A percentile compares a stretch with the other conserved stretches of the same genome.
phyloP scores from a whole-genome alignment of 495 filamentous ascomycete species.

The Aspergillus bridgeri region DNA sequence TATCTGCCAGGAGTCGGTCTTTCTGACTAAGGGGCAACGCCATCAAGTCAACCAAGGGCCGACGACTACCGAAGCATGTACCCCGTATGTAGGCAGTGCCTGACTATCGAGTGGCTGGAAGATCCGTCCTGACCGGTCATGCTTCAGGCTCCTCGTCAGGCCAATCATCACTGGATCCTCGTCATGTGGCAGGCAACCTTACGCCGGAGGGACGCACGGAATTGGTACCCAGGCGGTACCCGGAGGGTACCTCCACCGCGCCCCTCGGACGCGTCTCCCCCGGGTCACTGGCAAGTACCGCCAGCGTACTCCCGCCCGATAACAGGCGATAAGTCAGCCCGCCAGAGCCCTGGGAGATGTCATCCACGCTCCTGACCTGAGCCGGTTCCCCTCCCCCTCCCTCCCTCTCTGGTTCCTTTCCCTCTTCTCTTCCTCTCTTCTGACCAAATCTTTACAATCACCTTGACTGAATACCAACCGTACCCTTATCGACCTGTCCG shows the following conservation, averaged over 20 bases:
- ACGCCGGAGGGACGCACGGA: no score
- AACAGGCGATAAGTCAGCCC: constrained; percentile 3
- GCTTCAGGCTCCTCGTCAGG: neutral
- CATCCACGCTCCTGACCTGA: constrained; percentile 27
- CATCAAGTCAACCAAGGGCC: no score
- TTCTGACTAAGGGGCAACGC: no score
- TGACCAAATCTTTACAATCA: constrained; percentile 1
- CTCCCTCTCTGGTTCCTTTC: constrained; percentile 15
- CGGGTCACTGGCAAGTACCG: neutral
- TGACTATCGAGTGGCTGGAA: constrained; percentile 1
- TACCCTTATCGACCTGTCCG: constrained; percentile 3
- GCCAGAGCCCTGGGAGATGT: constrained; percentile 12
- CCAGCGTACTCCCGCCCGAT: neutral
- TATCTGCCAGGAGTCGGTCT: no score
- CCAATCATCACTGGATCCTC: constrained; percentile 12
- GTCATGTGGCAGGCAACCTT: constrained; percentile 8
- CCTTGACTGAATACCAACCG: neutral
- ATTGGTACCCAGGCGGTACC: neutral
- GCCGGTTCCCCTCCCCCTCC: constrained; percentile 21
- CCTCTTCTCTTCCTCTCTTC: constrained; percentile 8
- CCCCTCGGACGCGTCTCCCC: neutral
- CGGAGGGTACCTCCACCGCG: neutral
- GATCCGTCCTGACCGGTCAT: neutral
- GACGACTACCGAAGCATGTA: neutral
- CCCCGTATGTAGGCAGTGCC: neutral